Evolutionary conservation across 164 flowering plant species (phyloP).

Genomic region (Cinnamomum chago): DNA sequence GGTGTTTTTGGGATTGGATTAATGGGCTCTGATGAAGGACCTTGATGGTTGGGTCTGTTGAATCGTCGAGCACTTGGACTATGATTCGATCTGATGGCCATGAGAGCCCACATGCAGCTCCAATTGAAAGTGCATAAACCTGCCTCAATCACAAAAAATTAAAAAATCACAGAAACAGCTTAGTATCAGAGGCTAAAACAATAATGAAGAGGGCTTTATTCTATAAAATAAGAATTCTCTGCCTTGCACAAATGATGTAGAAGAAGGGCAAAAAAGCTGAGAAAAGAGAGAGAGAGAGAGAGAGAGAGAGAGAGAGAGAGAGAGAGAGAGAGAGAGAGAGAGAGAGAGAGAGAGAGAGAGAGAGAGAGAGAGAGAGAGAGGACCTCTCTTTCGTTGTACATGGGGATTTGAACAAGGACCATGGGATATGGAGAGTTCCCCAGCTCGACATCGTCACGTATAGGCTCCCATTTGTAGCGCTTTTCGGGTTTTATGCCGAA

Average conservation of each 20-base stretch:
- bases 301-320: too few species aligned
- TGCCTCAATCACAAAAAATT: not conserved
- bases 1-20: not conserved
- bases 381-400: constrained; percentile 89
- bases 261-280: not conserved
- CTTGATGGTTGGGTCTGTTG: constrained; percentile 20
- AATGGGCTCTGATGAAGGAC: not conserved
- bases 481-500: constrained; percentile 88
- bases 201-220: not conserved
- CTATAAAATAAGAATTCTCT: not conserved
- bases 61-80: constrained; percentile 23
- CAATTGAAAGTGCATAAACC: constrained; percentile 17
- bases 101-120: constrained; percentile 22
- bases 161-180: not conserved
- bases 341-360: too few species aligned
- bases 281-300: not conserved
- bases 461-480: constrained; percentile 77
- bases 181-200: not conserved
- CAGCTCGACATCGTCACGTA: constrained; percentile 65
- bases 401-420: constrained; percentile 91
- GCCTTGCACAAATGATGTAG: not conserved
- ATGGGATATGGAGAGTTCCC: constrained; percentile 68
- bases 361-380: too few species aligned
- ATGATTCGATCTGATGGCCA: constrained; percentile 19
- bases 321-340: too few species aligned